Evolutionary conservation across 495 filamentous ascomycete genomes (phyloP).

Genomic region (Annulohypoxylon bovei): DNA sequence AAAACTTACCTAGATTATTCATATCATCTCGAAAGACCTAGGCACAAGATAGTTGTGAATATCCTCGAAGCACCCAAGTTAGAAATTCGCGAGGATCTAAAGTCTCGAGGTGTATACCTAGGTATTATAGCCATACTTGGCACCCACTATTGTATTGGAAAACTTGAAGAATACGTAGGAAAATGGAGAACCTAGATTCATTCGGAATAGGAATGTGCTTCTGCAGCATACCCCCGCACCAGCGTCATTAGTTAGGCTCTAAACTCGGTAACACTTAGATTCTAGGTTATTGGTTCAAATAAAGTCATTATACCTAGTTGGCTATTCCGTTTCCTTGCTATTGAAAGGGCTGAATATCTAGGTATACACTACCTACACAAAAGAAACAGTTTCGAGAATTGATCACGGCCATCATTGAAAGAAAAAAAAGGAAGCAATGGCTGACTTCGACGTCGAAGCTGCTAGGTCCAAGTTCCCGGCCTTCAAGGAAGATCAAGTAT

Average conservation of each 20-base stretch:
- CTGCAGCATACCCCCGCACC: conserved; percentile 25
- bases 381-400: background rate
- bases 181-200: background rate
- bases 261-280: conserved; percentile 12
- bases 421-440: conserved; percentile 14
- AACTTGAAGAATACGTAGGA: background rate
- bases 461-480: conserved; percentile 74
- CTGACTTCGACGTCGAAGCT: conserved; percentile 58
- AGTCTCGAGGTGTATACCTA: no score
- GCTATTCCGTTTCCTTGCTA: background rate
- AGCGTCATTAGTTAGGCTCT: conserved; percentile 18
- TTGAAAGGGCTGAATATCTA: background rate
- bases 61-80: no score
- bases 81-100: no score
- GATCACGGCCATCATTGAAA: background rate
- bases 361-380: no score
- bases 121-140: no score
- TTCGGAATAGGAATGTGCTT: conserved; percentile 1
- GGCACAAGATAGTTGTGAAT: no score
- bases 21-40: no score
- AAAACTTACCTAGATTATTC: no score
- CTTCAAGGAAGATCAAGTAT: conserved; percentile 70
- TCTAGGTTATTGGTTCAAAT: conserved; percentile 10
- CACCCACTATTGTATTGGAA: no score
- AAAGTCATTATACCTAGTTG: background rate